phyloP scores from a whole-genome alignment of 768 basidiomycete species.

The Leccinum truebloodii region DNA sequence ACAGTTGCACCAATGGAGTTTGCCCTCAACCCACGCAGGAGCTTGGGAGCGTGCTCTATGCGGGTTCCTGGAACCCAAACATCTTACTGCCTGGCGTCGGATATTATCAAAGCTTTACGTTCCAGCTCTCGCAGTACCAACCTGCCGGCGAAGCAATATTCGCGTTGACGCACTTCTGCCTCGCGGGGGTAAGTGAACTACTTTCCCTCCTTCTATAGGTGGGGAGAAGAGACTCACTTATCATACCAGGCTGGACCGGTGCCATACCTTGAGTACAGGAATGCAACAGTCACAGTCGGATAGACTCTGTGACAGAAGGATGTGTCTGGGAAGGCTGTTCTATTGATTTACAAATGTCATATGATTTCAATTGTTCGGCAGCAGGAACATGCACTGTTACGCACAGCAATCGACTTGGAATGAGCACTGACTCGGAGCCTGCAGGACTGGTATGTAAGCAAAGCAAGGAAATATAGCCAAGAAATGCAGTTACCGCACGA shows the following conservation, averaged over 20 bases:
- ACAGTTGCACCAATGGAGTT: constrained; percentile 9
- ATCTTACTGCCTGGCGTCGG: constrained; percentile 5
- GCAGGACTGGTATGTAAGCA: not conserved
- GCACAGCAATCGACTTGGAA: not conserved
- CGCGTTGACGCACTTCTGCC: constrained; percentile 19
- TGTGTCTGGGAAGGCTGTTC: not conserved
- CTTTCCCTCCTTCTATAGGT: not conserved
- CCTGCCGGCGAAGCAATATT: constrained; percentile 18
- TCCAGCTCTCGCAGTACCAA: constrained; percentile 13
- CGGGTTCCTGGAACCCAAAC: constrained; percentile 19
- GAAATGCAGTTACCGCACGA: not conserved
- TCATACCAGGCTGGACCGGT: constrained; percentile 14
- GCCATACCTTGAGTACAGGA: constrained; percentile 24
- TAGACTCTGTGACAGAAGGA: not conserved
- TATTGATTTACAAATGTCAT: not conserved
- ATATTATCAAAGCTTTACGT: constrained; percentile 25
- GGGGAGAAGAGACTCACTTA: not conserved
- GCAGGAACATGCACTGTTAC: not conserved
- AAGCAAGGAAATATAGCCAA: not conserved
- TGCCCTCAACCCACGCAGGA: constrained; percentile 17
- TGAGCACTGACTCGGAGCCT: not conserved
- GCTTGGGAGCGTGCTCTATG: constrained; percentile 22
- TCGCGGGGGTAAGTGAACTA: constrained; percentile 13
- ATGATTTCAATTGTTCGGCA: not conserved
- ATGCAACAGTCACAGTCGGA: constrained; percentile 19